phyloP scores from a whole-genome alignment of 495 filamentous ascomycete species.

The Lasiosphaeria hispida region DNA sequence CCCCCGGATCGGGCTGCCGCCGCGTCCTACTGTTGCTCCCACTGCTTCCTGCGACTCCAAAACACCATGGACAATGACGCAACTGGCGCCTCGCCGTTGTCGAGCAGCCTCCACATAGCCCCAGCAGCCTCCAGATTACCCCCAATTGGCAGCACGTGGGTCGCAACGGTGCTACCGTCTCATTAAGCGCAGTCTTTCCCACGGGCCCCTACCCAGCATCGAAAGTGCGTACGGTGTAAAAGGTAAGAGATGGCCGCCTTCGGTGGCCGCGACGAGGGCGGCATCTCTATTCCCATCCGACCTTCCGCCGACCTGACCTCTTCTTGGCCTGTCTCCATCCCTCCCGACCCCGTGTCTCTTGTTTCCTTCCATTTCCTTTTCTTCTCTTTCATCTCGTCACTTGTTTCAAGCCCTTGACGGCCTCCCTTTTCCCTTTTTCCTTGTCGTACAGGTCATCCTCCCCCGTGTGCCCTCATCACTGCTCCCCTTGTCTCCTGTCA shows the following conservation, averaged over 20 bases:
- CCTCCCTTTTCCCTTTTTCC: not conserved
- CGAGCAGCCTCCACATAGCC: not conserved
- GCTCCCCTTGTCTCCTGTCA: conserved; percentile 1
- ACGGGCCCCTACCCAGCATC: too few species aligned
- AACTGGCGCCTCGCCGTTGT: conserved; percentile 2
- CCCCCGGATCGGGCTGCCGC: not conserved
- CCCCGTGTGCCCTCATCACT: not conserved
- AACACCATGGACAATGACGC: not conserved
- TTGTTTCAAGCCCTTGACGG: conserved; percentile 2
- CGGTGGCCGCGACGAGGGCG: not conserved
- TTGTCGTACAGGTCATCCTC: too few species aligned
- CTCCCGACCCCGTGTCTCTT: not conserved
- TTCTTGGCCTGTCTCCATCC: not conserved
- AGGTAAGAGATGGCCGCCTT: not conserved
- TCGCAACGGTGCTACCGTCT: not conserved
- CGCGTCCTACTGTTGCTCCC: too few species aligned
- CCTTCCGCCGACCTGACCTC: too few species aligned
- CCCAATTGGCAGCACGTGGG: too few species aligned
- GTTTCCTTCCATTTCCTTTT: not conserved
- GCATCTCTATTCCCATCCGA: not conserved
- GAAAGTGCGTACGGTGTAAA: conserved; percentile 6
- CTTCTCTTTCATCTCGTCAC: conserved; percentile 3
- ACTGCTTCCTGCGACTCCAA: not conserved
- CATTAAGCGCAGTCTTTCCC: conserved; percentile 12
- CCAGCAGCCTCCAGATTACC: too few species aligned